Percentiles rank a stretch among this genome's conserved stretches.
Conservation (phyloP, 768 basidiomycete genomes). For the Amanita rubescens region DNA sequence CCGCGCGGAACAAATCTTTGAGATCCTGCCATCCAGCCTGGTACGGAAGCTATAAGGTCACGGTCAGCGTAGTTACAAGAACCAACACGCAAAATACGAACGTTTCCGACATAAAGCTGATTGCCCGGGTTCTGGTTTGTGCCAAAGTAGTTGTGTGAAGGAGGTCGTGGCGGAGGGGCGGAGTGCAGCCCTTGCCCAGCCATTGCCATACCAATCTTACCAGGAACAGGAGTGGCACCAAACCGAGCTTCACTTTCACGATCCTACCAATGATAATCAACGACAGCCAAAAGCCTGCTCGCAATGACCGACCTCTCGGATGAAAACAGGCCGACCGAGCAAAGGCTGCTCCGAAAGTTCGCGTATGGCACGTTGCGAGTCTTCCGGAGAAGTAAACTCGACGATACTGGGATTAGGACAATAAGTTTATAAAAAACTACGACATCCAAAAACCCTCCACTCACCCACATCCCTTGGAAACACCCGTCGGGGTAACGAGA, state of each 20-base stretch:
- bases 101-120: conserved; percentile 90
- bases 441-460: conserved; percentile 23
- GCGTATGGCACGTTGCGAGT: conserved; percentile 81
- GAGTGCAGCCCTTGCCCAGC: conserved; percentile 83
- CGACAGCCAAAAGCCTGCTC: background rate
- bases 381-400: conserved; percentile 87
- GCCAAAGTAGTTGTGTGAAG: conserved; percentile 71
- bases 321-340: conserved; percentile 92
- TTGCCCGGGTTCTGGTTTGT: conserved; percentile 68
- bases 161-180: conserved; percentile 74
- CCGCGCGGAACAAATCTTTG: conserved; percentile 93
- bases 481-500: conserved; percentile 89
- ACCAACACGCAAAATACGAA: conserved; percentile 27
- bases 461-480: conserved; percentile 99
- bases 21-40: conserved; percentile 99
- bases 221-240: conserved; percentile 90
- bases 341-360: conserved; percentile 86
- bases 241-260: conserved; percentile 96
- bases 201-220: conserved; percentile 94
- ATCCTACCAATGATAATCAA: conserved; percentile 50
- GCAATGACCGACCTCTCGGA: conserved; percentile 70
- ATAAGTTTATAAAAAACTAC: background rate
- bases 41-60: conserved; percentile 64
- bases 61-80: background rate
- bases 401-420: conserved; percentile 60